Base-by-base conservation (phyloP, 345 rosid species). In the Gynandropsis gynandra region DNA sequence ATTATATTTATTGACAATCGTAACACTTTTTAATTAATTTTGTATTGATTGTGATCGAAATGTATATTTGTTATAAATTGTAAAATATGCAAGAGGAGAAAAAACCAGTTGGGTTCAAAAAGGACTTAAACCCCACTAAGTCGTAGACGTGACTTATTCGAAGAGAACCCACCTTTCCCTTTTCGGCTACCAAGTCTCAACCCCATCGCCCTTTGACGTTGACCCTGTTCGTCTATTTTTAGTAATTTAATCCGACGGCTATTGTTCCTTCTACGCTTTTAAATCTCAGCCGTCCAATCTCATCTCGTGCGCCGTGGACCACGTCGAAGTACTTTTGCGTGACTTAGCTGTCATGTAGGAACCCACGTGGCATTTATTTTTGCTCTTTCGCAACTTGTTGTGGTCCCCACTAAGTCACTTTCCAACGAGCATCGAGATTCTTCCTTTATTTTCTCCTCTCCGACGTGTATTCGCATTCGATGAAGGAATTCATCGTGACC, bases 301-400 rank as follows among this genome's bases (percentile, higher is more conserved):
- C 16, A 61, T 34, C 65, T 54, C 48, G 19, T 9, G 1, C 34
- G 29, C 20, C 20, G 52, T 65, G 70, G 70, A 58, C 70, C 70
- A 65, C 70, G 21, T 52, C 59, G 39, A 7, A 58, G 70, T 65
- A 58, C 69, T n/a, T 58, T 47, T 4, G 64, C 48, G 18, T 48
- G 18, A 65, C 69, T 38, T 64, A 65, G 64, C 70, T 65, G 64
- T 65, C 64, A 47, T 65, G 64, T 65, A 58, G 64, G 59, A 38
- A 38, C 39, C 58, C 70, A 65, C 70, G 64, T 58, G 70, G 64
- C 70, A 65, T 65, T 65, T 65, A 65, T 65, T 65, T 36, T 4
- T 36, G 11, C 4, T 36, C 13, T 9, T 7, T 36, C 21, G 59
- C 70, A 58, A 58, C 21, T 65, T 58, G 55, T 13, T 33, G 36